Base-by-base conservation (phyloP, 352 stramenopile species). In the Phytophthora foliorum region DNA sequence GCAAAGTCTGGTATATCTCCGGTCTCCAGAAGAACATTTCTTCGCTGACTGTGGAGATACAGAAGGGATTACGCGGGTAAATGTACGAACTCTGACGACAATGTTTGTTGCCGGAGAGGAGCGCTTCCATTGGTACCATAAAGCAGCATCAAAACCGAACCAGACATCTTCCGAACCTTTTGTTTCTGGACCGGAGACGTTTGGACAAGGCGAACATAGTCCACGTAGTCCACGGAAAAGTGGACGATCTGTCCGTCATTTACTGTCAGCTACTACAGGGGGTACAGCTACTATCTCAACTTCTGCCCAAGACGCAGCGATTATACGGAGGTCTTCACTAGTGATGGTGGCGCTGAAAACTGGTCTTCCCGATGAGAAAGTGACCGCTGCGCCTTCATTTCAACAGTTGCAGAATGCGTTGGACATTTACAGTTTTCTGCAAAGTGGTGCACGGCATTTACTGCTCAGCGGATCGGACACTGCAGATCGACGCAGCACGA, bases 121-220 rank as follows among this genome's bases (percentile, higher is more conserved):
- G 27, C 72, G 80, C 1, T 90, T 88, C 50, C 82, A 90, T 31
- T 90, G 82, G 84, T 86, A 91, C 31, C 74, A 89, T 52, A 81
- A 77, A 32, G 48, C 63, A 14, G 50, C 54, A 2, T 36, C 69
- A 0, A 85, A 75, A 62, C 65, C 68, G 0, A 71, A 63, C n/a
- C n/a, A 41, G 0, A 49, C 55, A 41, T 17, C 60, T n/a, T 57
- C 50, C 1, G 61, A 68, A 6, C 19, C 49, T 8, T 22, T 36
- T 21, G 39, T 51, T 42, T 53, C 56, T 21, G 24, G 19, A 14
- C 27, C 49, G 27, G 57, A 69, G 45, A 21, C 31, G 34, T 45
- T 17, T 34, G 9, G 25, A 14, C 25, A 19, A 50, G 13, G 17
- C 34, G 57, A 64, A 17, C 39, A 34, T 1, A 68, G 31, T 22